Evolutionary conservation across 345 rosid species (phyloP), one percentile per base, ranked within the genome.

Genomic region (Diplotaxis tenuifolia): DNA sequence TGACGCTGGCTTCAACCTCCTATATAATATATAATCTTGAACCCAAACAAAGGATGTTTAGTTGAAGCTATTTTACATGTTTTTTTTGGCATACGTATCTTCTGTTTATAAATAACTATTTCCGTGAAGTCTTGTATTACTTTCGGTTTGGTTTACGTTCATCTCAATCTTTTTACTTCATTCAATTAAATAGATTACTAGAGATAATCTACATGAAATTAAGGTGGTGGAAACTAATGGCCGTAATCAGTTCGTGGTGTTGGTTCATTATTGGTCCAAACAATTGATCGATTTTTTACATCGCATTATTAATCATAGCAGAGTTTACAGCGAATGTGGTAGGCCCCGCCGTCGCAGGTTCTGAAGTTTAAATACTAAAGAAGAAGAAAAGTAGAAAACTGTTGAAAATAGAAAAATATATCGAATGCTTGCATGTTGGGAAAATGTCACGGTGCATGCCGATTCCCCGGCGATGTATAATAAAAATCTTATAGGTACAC

Each of bases 391-490:
- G 53, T 36, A 29, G 7, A 62, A 32, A 34, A 34, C 28, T 56
- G 19, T 22, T 47, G 62, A 21, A 45, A 10, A 22, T 1, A 2
- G 1, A 40, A 31, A 57, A 20, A 23, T 45, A 15, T 47, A 45
- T 6, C 28, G 34, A 28, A 45, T 65, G 27, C 40, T 57, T 74
- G 72, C 77, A 57, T 66, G 60, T 47, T 59, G 14, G 55, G 62
- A 47, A 65, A 75, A 67, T 67, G 68, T 75, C 78, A 67, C 62
- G 56, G 62, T 67, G 56, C 78, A 75, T 60, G 68, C 68, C 18
- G 42, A 67, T 67, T 67, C 68, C 73, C 18, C 72, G 78, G 72
- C 22, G 36, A 47, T 67, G 55, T 75, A 60, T 57, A 32, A 25
- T 67, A 74, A 47, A 40, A 40, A 45, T 15, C 7, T 9, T 49